A percentile compares a stretch with the other conserved stretches of the same genome.
Conservation (phyloP, 345 rosid species). For the Eucalyptus pauciflora region DNA sequence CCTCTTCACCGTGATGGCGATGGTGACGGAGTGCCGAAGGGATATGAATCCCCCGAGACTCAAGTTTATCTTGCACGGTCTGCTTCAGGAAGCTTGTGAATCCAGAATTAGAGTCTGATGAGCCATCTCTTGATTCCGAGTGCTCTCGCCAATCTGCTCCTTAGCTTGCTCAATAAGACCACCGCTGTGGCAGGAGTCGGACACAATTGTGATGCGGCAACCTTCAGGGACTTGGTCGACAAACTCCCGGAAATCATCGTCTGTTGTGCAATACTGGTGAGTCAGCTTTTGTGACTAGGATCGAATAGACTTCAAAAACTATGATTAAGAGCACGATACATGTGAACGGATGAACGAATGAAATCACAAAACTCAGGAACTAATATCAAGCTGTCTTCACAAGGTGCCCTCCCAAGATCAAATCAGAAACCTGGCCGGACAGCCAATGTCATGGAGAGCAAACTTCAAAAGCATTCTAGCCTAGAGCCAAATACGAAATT, state of each 20-base stretch:
- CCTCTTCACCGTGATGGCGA: conserved; percentile 4
- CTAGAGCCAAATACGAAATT: background rate
- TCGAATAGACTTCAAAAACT: background rate
- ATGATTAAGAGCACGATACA: background rate
- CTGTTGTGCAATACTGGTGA: conserved; percentile 11
- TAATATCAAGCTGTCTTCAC: background rate
- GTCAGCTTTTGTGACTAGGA: background rate
- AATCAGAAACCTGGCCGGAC: background rate
- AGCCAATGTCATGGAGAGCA: background rate
- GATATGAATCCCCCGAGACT: conserved; percentile 50
- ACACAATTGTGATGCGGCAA: conserved; percentile 56
- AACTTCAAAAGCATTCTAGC: background rate
- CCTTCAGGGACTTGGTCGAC: conserved; percentile 65
- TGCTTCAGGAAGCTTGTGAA: conserved; percentile 39
- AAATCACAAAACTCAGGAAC: background rate
- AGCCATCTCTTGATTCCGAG: conserved; percentile 1
- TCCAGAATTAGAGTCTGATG: conserved; percentile 13
- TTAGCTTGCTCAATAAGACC: conserved; percentile 89
- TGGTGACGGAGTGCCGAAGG: conserved; percentile 32
- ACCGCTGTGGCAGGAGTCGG: conserved; percentile 93
- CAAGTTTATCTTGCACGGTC: conserved; percentile 36
- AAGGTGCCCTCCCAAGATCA: background rate
- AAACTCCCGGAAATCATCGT: conserved; percentile 77
- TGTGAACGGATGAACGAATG: background rate
- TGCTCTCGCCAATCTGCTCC: conserved; percentile 94